Conservation (phyloP, 257 asterid species). For the Linaria vulgaris region DNA sequence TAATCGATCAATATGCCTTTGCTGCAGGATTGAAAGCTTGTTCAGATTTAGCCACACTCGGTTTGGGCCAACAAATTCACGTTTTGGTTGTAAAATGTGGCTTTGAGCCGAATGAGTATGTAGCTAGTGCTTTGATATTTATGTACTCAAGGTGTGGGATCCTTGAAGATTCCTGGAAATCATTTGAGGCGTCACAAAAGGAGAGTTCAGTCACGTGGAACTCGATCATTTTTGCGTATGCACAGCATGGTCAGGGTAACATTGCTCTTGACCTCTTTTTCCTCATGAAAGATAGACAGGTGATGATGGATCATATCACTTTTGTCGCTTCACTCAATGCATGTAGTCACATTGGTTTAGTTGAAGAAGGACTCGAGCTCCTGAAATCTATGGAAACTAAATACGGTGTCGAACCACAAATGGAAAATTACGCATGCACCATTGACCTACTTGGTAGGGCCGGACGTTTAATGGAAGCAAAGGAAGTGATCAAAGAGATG, state of each 20-base stretch:
- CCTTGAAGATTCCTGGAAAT: slow-evolving; percentile 60
- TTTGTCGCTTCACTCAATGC: slow-evolving; percentile 86
- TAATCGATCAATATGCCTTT: slow-evolving; percentile 68
- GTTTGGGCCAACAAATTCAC: slow-evolving; percentile 70
- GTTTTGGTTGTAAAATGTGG: slow-evolving; percentile 57
- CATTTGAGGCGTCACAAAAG: slow-evolving; percentile 59
- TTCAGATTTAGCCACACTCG: slow-evolving; percentile 83
- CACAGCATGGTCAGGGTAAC: slow-evolving; percentile 83
- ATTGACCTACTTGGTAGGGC: slow-evolving; percentile 87
- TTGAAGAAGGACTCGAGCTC: slow-evolving; percentile 61
- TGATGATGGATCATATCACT: slow-evolving; percentile 74
- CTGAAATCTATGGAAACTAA: slow-evolving; percentile 58
- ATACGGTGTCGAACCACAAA: slow-evolving; percentile 56
- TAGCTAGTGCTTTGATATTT: slow-evolving; percentile 67
- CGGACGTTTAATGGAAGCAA: slow-evolving; percentile 61
- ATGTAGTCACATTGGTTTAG: slow-evolving; percentile 85
- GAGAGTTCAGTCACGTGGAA: slow-evolving; percentile 79
- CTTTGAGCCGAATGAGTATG: slow-evolving; percentile 55
- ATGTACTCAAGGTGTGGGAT: slow-evolving; percentile 89
- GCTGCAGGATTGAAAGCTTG: slow-evolving; percentile 73
- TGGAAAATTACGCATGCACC: slow-evolving; percentile 91
- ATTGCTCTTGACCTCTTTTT: slow-evolving; percentile 63
- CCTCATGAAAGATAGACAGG: slow-evolving; percentile 45
- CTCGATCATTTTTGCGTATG: slow-evolving; percentile 76
- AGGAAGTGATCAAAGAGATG: slow-evolving; percentile 63